These are phyloP conservation scores for Fusarium sp. DNA, from an alignment of 2,329 filamentous ascomycete genomes.

Conservation along the genomic window DNA sequence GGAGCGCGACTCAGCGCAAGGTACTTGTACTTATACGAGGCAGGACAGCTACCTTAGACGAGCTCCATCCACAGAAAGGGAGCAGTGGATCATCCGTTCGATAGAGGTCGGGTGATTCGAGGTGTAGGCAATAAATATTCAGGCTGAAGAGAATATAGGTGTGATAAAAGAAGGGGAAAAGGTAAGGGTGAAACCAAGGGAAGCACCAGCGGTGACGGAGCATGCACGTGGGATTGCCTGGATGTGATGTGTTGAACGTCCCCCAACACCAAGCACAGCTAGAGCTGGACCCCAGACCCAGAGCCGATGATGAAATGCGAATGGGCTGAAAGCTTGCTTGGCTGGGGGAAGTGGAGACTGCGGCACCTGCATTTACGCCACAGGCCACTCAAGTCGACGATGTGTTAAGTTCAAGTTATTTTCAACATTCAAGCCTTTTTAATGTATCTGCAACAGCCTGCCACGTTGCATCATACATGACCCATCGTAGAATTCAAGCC, in stretches of 20 bases:
- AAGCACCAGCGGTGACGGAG: constrained; percentile 37
- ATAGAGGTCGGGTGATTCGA: constrained; percentile 24
- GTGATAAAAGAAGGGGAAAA: constrained; percentile 16
- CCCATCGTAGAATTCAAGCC: no score
- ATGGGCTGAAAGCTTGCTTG: constrained; percentile 42
- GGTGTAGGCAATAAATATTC: constrained; percentile 1
- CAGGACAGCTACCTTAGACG: constrained; percentile 1
- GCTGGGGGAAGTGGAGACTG: constrained; percentile 36
- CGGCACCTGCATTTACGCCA: constrained; percentile 30
- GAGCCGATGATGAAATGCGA: constrained; percentile 40
- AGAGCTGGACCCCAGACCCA: constrained; percentile 27
- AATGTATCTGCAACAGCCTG: background rate
- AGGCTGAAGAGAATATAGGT: background rate
- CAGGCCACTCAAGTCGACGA: constrained; percentile 21
- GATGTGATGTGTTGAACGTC: constrained; percentile 8
- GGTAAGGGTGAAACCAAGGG: constrained; percentile 14
- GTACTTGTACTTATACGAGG: constrained; percentile 28
- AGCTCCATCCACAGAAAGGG: constrained; percentile 14
- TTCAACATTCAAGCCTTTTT: background rate
- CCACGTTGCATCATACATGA: background rate
- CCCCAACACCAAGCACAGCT: constrained; percentile 7
- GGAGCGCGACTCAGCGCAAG: constrained; percentile 8
- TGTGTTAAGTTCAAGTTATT: background rate
- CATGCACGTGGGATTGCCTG: constrained; percentile 42
- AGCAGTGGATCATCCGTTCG: constrained; percentile 30